phyloP scores from a whole-genome alignment of 1,139 yeast genomes.

The Sugiyamaella japonica region DNA sequence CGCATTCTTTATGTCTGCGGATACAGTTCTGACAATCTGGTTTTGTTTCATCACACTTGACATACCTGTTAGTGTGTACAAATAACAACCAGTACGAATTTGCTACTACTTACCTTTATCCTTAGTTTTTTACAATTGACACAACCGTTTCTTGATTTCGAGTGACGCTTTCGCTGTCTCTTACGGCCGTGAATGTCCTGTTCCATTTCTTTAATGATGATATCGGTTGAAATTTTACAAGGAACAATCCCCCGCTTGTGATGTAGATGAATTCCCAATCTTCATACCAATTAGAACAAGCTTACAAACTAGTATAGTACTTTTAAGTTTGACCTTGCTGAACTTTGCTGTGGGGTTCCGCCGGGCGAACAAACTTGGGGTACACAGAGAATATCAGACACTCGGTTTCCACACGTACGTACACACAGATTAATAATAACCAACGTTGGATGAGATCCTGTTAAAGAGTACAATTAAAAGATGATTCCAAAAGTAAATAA shows the following conservation, averaged over 20 bases:
- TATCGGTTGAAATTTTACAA: background rate
- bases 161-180: constrained; percentile 67
- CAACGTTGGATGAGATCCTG: no score
- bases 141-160: constrained; percentile 78
- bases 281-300: background rate
- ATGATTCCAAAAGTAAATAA: no score
- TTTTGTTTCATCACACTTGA: constrained; percentile 65
- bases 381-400: no score
- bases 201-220: background rate
- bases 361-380: no score
- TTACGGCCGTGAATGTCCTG: constrained; percentile 10
- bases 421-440: no score
- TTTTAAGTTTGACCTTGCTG: no score
- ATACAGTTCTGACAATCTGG: constrained; percentile 69
- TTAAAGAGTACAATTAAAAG: no score
- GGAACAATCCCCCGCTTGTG: background rate
- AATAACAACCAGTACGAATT: background rate
- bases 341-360: no score
- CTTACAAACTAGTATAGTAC: no score
- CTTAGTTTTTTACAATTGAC: constrained; percentile 76
- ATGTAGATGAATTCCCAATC: background rate
- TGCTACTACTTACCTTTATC: constrained; percentile 48
- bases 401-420: no score
- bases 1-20: constrained; percentile 30
- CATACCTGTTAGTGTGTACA: background rate